phyloP scores from a whole-genome alignment of 306 rosid species.

The Boehmeria nivea region DNA sequence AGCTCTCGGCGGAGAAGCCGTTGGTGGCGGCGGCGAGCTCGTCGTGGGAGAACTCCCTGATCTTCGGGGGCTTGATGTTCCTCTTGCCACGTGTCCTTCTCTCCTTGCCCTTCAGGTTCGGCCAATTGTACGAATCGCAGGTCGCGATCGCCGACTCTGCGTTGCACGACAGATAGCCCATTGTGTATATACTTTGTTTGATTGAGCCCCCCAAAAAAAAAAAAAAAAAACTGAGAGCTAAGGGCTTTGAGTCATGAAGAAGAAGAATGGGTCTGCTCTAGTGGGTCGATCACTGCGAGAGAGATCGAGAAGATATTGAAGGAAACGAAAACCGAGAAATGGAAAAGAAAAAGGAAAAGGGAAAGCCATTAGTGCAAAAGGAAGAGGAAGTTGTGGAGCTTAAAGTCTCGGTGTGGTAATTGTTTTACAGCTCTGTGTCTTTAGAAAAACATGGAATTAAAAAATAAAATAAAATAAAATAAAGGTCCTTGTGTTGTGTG shows the following conservation, averaged over 20 bases:
- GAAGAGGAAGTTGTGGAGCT: conserved; percentile 9
- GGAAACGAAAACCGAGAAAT: no score
- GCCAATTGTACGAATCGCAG: conserved; percentile 52
- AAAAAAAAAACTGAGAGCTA: neutral
- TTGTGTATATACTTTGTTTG: conserved; percentile 3
- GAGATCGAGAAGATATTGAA: neutral
- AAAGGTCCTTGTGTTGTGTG: conserved; percentile 20
- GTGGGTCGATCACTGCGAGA: no score
- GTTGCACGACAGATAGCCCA: conserved; percentile 80
- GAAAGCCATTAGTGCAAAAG: conserved; percentile 38
- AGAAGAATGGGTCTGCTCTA: no score
- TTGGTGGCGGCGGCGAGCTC: conserved; percentile 55
- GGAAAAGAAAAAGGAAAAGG: conserved; percentile 24
- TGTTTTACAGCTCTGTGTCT: conserved; percentile 35
- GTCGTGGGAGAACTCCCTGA: conserved; percentile 40
- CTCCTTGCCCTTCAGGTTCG: conserved; percentile 43
- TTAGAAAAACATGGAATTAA: neutral
- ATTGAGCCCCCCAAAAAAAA: neutral
- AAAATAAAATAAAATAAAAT: neutral
- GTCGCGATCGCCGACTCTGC: conserved; percentile 68
- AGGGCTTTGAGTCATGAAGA: no score
- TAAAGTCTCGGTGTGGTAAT: conserved; percentile 27
- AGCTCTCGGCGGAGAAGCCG: conserved; percentile 53
- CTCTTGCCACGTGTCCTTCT: conserved; percentile 18
- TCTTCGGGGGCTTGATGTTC: conserved; percentile 12